phyloP scores from a whole-genome alignment of 352 stramenopile genomes.

The Phytopythium aichiense region DNA sequence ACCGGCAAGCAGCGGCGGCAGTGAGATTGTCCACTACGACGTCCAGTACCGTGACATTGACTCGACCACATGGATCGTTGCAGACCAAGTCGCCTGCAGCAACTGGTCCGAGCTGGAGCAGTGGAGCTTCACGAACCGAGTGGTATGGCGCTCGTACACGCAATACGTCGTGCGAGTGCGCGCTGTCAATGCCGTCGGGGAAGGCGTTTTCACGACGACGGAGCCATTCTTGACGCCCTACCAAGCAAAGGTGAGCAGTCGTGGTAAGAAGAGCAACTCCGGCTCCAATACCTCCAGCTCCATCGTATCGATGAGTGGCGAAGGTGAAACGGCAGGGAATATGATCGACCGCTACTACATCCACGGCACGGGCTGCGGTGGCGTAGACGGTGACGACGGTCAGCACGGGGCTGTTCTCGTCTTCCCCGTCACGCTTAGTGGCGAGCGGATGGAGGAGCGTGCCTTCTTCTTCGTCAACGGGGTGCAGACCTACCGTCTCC shows the following conservation, averaged over 20 bases:
- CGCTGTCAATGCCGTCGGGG: constrained; percentile 22
- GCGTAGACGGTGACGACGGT: constrained; percentile 27
- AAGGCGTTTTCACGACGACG: constrained; percentile 21
- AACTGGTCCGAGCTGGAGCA: neutral
- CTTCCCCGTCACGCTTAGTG: constrained; percentile 45
- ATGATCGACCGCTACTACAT: constrained; percentile 56
- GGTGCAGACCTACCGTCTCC: constrained; percentile 25
- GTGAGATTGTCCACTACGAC: constrained; percentile 26
- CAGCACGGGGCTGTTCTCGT: constrained; percentile 52
- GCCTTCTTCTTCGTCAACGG: constrained; percentile 37
- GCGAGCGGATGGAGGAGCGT: constrained; percentile 36
- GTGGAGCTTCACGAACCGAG: constrained; percentile 9
- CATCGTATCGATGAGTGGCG: constrained; percentile 15
- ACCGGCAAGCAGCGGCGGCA: constrained; percentile 25
- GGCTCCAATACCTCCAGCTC: neutral
- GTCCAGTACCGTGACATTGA: constrained; percentile 31
- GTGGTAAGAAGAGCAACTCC: neutral
- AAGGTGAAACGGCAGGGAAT: constrained; percentile 33
- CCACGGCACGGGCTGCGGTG: constrained; percentile 45
- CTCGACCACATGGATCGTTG: constrained; percentile 45
- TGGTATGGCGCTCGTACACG: constrained; percentile 23
- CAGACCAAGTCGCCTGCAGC: neutral
- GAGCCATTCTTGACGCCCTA: constrained; percentile 40
- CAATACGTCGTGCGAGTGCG: constrained; percentile 37
- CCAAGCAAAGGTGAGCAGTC: neutral